Evolutionary conservation across 495 filamentous ascomycete genomes (phyloP).

Genomic region (Penicillium paxilli): DNA sequence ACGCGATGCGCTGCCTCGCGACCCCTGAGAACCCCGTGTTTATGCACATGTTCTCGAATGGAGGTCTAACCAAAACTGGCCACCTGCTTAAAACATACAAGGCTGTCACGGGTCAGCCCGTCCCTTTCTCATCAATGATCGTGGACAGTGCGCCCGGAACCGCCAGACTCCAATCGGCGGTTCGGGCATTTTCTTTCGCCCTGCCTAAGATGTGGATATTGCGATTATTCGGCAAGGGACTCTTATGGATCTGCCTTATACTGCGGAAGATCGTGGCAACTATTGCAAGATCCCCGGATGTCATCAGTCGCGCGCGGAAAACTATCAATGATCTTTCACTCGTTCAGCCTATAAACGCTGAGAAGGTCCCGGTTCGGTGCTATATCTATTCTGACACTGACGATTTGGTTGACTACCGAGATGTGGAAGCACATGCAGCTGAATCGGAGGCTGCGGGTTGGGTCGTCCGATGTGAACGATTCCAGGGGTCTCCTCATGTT

Average conservation of each 20-base stretch:
- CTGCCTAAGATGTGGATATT: conserved; percentile 36
- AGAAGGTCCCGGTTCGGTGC: conserved; percentile 23
- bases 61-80: conserved; percentile 32
- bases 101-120: conserved; percentile 26
- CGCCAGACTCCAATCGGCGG: conserved; percentile 21
- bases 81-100: conserved; percentile 36
- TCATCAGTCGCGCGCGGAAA: conserved; percentile 26
- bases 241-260: conserved; percentile 25
- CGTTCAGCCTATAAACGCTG: conserved; percentile 20
- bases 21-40: conserved; percentile 28
- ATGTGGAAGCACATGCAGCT: conserved; percentile 45
- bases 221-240: conserved; percentile 25
- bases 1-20: conserved; percentile 27
- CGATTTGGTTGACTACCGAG: conserved; percentile 36
- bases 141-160: conserved; percentile 46
- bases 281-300: conserved; percentile 21
- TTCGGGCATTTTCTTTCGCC: conserved; percentile 38
- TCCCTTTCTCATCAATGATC: conserved; percentile 37
- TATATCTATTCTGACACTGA: conserved; percentile 50
- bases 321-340: conserved; percentile 31
- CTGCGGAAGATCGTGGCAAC: conserved; percentile 12
- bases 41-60: conserved; percentile 48
- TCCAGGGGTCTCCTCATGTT: conserved; percentile 43
- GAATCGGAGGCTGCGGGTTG: conserved; percentile 36
- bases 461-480: conserved; percentile 38